A percentile compares a stretch with the other conserved stretches of the same genome.
Conservation (phyloP, 2,329 filamentous ascomycete genomes). For the Fusarium guadeloupense region DNA sequence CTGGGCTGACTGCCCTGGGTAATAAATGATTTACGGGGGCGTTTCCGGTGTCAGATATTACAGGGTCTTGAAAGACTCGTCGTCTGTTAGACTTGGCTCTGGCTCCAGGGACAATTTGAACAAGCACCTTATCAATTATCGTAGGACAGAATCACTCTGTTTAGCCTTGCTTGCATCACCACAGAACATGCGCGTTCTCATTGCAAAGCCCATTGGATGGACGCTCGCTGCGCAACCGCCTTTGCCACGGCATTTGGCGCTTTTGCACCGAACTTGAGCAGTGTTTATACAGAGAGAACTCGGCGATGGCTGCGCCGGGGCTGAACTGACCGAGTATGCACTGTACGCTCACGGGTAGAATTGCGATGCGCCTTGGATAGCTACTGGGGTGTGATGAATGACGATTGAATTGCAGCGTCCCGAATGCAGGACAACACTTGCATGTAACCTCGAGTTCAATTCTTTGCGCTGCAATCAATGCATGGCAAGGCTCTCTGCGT, state of each 20-base stretch:
- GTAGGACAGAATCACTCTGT: constrained; percentile 1
- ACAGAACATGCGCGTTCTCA: constrained; percentile 3
- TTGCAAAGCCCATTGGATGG: constrained; percentile 20
- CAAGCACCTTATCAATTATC: neutral
- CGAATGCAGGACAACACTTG: constrained; percentile 26
- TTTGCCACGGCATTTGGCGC: constrained; percentile 34
- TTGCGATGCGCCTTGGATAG: too few species aligned
- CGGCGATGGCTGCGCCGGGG: constrained; percentile 25
- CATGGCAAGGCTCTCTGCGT: neutral
- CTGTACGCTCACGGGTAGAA: constrained; percentile 22
- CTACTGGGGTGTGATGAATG: constrained; percentile 25
- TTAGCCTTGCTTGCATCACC: neutral
- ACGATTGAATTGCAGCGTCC: constrained; percentile 25
- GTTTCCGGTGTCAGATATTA: constrained; percentile 28
- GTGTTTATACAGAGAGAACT: neutral
- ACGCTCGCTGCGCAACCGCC: constrained; percentile 22
- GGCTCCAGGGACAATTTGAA: neutral
- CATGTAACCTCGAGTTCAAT: constrained; percentile 23
- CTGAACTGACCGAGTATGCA: constrained; percentile 23
- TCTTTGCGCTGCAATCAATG: too few species aligned
- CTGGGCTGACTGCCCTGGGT: constrained; percentile 9
- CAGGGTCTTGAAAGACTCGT: constrained; percentile 18
- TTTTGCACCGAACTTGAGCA: constrained; percentile 1
- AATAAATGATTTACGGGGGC: constrained; percentile 25
- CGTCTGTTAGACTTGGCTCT: neutral